Evolutionary conservation across 495 filamentous ascomycete genomes (phyloP), one percentile per base, ranked within the genome.

Genomic region (Talaromyces proteolyticus): DNA sequence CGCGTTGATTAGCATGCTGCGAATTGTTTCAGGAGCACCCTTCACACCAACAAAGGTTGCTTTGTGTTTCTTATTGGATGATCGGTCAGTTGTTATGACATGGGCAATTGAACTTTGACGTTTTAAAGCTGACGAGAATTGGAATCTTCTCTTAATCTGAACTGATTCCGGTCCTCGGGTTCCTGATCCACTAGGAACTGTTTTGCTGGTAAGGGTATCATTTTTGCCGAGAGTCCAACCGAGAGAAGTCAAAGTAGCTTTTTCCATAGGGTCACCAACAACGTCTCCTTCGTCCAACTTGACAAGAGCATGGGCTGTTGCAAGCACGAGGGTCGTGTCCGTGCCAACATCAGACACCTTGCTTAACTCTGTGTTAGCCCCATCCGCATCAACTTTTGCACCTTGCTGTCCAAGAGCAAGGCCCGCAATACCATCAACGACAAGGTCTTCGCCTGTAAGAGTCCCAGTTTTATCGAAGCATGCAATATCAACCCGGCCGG

Each of bases 401-500:
- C 77, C 80, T 24, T 74, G 58, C 37, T 87, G 76, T 10, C 81
- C 85, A 36, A 95, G 72, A 8, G 77, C 81, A 43, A 97, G 80
- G 20, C 94, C 93, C 39, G 92, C 94, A 66, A 99, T 91, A 52
- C 93, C 93, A 60, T 99, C 94, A 23, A 99, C 93, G 5, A 97
- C 90, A 38, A 99, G 73, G 67, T 99, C 94, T 59, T 99, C 93
- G 22, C 93, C 93, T 39, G 93, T 99, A 44, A 99, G 67, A 3
- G 93, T 99, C 40, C 93, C 93, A 19, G 93, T 99, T 73, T 99
- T 99, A 66, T 99, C 93, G 57, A 99, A 99, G 75, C 93, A 99
- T 42, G 92, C 91, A 40, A 99, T 79, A 66, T 99, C 93, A 44
- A 99, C 87, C 50, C 93, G 86, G 34, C 93, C 93, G 55, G 94